phyloP scores from a whole-genome alignment of 1,284 basidiomycete species.

The Grifola frondosa region DNA sequence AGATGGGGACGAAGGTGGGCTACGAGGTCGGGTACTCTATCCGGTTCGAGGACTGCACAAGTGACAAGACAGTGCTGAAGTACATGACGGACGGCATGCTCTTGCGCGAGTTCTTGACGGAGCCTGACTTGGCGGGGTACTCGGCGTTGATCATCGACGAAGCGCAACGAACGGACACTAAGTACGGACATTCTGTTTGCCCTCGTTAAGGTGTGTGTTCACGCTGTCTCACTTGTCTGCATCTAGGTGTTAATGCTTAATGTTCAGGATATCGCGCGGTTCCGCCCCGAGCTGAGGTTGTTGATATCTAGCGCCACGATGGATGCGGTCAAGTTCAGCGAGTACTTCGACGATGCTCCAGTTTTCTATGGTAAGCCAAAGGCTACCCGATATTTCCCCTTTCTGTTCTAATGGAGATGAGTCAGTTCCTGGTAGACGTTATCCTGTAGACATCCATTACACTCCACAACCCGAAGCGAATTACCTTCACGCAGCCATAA shows the following conservation, averaged over 20 bases:
- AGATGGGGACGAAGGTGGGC: conserved; percentile 95
- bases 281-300: conserved; percentile 87
- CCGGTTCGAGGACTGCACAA: conserved; percentile 98
- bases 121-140: conserved; percentile 92
- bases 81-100: conserved; percentile 99
- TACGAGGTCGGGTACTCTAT: conserved; percentile 99
- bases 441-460: conserved; percentile 98
- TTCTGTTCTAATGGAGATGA: neutral
- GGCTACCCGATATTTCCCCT: neutral
- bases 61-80: conserved; percentile 95
- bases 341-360: conserved; percentile 93
- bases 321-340: conserved; percentile 95
- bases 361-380: conserved; percentile 79
- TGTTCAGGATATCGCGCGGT: conserved; percentile 90
- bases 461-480: conserved; percentile 98
- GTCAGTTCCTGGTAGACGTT: conserved; percentile 92
- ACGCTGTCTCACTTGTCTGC: conserved; percentile 18
- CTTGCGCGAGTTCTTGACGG: conserved; percentile 93
- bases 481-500: conserved; percentile 97
- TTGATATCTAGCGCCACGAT: conserved; percentile 96
- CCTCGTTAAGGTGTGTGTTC: conserved; percentile 83
- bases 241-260: conserved; percentile 24
- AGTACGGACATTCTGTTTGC: conserved; percentile 97
- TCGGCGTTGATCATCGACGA: conserved; percentile 95
- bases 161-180: conserved; percentile 92